Evolutionary conservation across 2,329 filamentous ascomycete genomes (phyloP).

Genomic region (Cyanodermella asteris): DNA sequence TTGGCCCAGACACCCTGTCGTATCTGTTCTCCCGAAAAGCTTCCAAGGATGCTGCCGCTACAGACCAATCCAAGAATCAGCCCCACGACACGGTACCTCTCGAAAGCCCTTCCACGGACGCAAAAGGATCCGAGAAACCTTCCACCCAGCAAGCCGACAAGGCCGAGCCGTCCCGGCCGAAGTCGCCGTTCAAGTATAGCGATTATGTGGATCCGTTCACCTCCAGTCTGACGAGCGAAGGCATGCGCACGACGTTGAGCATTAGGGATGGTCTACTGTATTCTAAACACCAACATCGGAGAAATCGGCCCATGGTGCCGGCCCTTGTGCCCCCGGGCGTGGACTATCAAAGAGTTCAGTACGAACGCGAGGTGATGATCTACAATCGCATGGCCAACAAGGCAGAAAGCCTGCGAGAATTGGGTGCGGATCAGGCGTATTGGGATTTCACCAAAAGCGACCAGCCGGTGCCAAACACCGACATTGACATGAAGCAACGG

Average conservation of each 20-base stretch:
- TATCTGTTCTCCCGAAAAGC: conserved; percentile 42
- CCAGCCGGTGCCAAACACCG: conserved; percentile 52
- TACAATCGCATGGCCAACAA: conserved; percentile 79
- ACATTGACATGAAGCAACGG: conserved; percentile 66
- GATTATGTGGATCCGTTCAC: too few relatives aligned
- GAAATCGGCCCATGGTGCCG: conserved; percentile 4
- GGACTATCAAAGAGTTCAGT: conserved; percentile 64
- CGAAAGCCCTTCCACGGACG: conserved; percentile 6
- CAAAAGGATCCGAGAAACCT: conserved; percentile 40
- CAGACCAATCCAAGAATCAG: conserved; percentile 11
- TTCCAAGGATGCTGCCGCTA: conserved; percentile 18
- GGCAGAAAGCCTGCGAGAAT: conserved; percentile 59
- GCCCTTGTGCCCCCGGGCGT: conserved; percentile 33
- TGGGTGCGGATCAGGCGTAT: conserved; percentile 67
- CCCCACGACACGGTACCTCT: conserved; percentile 9
- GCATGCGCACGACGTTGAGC: conserved; percentile 7
- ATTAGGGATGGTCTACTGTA: conserved; percentile 4
- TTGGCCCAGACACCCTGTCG: conserved; percentile 60
- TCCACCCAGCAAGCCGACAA: conserved; percentile 49
- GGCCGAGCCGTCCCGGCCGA: conserved; percentile 51
- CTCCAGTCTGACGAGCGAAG: conserved; percentile 59
- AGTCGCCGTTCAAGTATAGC: too few relatives aligned
- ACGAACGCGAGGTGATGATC: conserved; percentile 69
- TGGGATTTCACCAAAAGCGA: conserved; percentile 60
- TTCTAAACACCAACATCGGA: conserved; percentile 4